Base-by-base conservation (phyloP, 2,329 filamentous ascomycete genomes). In the Cryoendolithus antarcticus region DNA sequence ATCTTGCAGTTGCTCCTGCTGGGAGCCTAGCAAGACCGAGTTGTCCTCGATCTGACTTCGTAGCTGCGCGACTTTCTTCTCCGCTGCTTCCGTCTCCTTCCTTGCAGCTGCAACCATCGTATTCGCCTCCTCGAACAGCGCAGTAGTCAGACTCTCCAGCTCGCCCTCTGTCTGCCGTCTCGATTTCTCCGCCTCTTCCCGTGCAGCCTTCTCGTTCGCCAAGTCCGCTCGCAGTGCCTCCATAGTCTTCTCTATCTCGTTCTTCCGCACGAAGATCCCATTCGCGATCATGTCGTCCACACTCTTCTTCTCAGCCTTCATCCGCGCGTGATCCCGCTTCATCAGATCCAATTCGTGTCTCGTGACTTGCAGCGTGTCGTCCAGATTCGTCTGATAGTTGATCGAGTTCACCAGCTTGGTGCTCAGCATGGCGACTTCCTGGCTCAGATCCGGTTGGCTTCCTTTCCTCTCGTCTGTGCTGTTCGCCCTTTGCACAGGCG, bases 71-170 rank as follows among this genome's bases (percentile, higher is more conserved):
- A 91, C 93, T 56, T 85, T 85, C 45, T 50, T 53, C 55, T 82
- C 82, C 41, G 86, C 79, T 3, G 74, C 72, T 48, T 95, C 86
- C 30, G 86, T 81, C 51, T 95, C 86, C 47, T 75, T 78, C 44
- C 93, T 85, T 30, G 89, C 89, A 10, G 77, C 78, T 31, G 89
- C 84, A 38, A 98, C 91, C 89, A 98, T 96, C 62, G 82, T 88
- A 65, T 98, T 96, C 36, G 91, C 91, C 67, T 98, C 89, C 57
- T 96, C 86, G 47, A 98, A 98, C n/a, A 98, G 71, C 21, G 86
- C 86, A 1, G 86, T 79, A 0, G 91, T 96, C 47, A 98, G 63
- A 37, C 77, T 84, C 63, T 96, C 91, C 34, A 98, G 66, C 61
- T 98, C 91, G 50, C 82, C 79, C 59, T 98, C 91, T 24, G 95